Evolutionary conservation across 1,139 yeast species (phyloP).

Genomic region (Yamadazyma atmosphaerica): DNA sequence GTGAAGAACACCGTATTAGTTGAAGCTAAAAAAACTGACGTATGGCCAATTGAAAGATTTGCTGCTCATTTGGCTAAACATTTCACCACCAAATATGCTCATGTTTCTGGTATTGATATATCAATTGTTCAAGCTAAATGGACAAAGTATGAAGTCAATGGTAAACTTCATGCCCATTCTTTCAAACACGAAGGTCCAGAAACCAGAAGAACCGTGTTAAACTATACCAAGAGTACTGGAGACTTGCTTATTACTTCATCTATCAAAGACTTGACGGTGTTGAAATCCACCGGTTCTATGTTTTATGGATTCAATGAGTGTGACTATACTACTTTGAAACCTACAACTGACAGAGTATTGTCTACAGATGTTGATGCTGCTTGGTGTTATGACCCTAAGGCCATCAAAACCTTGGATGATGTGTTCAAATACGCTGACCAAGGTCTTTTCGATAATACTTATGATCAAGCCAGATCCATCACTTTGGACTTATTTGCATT

Average conservation of each 20-base stretch:
- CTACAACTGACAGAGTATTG: conserved; percentile 79
- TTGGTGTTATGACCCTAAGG: conserved; percentile 64
- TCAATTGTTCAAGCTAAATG: conserved; percentile 71
- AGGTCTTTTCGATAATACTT: conserved; percentile 68
- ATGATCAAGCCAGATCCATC: conserved; percentile 57
- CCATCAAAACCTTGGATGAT: conserved; percentile 48
- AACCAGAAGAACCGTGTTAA: conserved; percentile 60
- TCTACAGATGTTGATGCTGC: conserved; percentile 82
- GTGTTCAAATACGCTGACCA: conserved; percentile 53
- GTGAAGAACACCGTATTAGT: conserved; percentile 85
- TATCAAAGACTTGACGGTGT: conserved; percentile 79
- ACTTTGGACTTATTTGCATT: conserved; percentile 78
- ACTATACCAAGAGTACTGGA: conserved; percentile 47
- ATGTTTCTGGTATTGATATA: conserved; percentile 71
- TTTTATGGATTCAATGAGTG: conserved; percentile 84
- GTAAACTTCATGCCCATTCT: conserved; percentile 78
- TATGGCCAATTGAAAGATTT: conserved; percentile 88
- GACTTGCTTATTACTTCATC: conserved; percentile 64
- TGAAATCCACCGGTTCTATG: conserved; percentile 93
- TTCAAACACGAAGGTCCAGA: conserved; percentile 85
- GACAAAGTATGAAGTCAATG: conserved; percentile 74
- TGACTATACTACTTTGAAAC: conserved; percentile 84
- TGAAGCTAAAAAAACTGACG: conserved; percentile 77
- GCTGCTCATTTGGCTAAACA: conserved; percentile 85
- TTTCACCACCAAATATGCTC: conserved; percentile 71